These are phyloP conservation scores for Zizania palustris DNA, from an alignment of 202 grass and related monocot species.

Conservation along the genomic window DNA sequence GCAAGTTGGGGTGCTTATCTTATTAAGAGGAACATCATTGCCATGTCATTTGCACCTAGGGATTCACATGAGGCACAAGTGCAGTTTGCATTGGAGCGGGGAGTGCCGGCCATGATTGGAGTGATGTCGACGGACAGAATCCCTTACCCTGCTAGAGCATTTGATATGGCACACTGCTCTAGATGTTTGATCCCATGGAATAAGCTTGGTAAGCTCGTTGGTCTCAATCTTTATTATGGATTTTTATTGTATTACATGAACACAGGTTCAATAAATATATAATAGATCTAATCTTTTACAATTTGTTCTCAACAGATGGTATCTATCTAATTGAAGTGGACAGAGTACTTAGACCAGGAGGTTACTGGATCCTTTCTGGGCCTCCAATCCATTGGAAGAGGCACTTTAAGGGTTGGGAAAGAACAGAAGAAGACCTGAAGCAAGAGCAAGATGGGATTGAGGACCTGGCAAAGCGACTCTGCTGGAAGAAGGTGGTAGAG, in stretches of 20 bases:
- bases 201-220: constrained; percentile 54
- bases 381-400: constrained; percentile 87
- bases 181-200: constrained; percentile 95
- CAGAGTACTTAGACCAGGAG: constrained; percentile 84
- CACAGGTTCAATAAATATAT: constrained; percentile 3
- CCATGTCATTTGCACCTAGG: constrained; percentile 95
- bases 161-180: constrained; percentile 92
- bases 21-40: constrained; percentile 70
- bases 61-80: constrained; percentile 89
- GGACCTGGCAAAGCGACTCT: constrained; percentile 64
- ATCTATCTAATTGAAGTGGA: constrained; percentile 83
- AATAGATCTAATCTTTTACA: constrained; percentile 1
- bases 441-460: constrained; percentile 91
- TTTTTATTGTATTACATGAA: constrained; percentile 5
- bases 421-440: constrained; percentile 82
- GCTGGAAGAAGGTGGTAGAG: constrained; percentile 92
- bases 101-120: constrained; percentile 85
- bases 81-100: constrained; percentile 82
- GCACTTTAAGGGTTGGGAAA: constrained; percentile 78
- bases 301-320: constrained; percentile 52
- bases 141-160: constrained; percentile 80
- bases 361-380: constrained; percentile 86
- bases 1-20: constrained; percentile 94
- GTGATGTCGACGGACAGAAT: constrained; percentile 69
- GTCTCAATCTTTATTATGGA: background rate